Evolutionary conservation across 1,139 yeast genomes (phyloP).

Genomic region (Geotrichum aggregatum): DNA sequence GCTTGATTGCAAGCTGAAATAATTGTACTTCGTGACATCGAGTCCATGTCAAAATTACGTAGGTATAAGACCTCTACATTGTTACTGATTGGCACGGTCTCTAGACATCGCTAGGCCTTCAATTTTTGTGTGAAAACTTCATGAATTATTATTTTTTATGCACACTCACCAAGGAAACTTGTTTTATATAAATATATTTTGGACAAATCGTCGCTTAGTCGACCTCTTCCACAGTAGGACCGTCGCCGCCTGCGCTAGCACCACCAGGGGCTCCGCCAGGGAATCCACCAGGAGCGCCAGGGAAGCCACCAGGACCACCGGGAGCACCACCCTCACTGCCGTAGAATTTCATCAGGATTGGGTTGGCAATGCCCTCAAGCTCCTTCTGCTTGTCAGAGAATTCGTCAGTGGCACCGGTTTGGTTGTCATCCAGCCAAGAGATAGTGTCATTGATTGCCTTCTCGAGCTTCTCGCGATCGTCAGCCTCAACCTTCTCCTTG

Average conservation of each 20-base stretch:
- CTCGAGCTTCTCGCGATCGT: conserved; percentile 72
- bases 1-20: too few relatives aligned
- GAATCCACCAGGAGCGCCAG: conserved; percentile 59
- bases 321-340: conserved; percentile 49
- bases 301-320: conserved; percentile 64
- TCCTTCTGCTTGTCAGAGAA: conserved; percentile 87
- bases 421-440: conserved; percentile 83
- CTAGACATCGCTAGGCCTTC: too few relatives aligned
- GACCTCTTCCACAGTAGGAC: conserved; percentile 21
- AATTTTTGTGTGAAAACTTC: too few relatives aligned
- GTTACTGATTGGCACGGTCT: too few relatives aligned
- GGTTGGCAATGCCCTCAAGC: conserved; percentile 88
- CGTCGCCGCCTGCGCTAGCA: conserved; percentile 23
- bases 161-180: background rate
- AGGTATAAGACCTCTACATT: too few relatives aligned
- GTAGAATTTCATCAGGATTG: conserved; percentile 90
- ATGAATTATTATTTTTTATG: background rate
- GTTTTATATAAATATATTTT: background rate
- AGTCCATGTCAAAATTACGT: too few relatives aligned
- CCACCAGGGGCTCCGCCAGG: conserved; percentile 45
- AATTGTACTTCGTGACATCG: too few relatives aligned
- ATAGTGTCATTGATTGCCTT: conserved; percentile 82
- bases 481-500: conserved; percentile 76
- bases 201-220: conserved; percentile 7
- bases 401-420: conserved; percentile 84